A percentile compares a stretch with the other conserved stretches of the same genome.
Evolutionary conservation across 148 eudicot genomes (phyloP).

Genomic region (Nepenthes gracilis): DNA sequence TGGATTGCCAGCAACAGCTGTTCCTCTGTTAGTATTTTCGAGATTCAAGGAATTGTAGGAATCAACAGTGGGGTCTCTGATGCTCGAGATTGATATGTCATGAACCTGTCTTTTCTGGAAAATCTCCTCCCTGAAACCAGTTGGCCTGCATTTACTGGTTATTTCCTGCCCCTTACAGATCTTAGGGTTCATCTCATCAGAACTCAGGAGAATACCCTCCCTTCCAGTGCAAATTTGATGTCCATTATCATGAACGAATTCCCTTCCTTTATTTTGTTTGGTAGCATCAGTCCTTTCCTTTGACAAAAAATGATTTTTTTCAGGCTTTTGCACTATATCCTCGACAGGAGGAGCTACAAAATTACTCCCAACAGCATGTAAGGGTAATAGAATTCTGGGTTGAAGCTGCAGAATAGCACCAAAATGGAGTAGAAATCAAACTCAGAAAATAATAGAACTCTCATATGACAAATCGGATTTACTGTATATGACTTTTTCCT

Average conservation of each 20-base stretch:
- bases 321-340: conserved; percentile 13
- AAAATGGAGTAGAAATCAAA: neutral
- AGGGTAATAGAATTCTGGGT: conserved; percentile 15
- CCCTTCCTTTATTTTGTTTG: conserved; percentile 14
- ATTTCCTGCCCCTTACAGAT: conserved; percentile 17
- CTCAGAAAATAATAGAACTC: neutral
- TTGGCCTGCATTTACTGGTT: conserved; percentile 19
- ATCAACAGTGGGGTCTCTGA: conserved; percentile 13
- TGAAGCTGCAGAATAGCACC: conserved; percentile 26
- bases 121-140: conserved; percentile 9
- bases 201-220: conserved; percentile 17
- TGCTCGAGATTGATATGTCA: conserved; percentile 13
- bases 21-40: conserved; percentile 17
- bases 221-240: conserved; percentile 11
- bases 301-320: conserved; percentile 15
- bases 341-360: conserved; percentile 16
- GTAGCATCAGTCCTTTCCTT: conserved; percentile 23
- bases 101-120: conserved; percentile 20
- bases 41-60: conserved; percentile 12
- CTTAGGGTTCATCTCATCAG: conserved; percentile 22
- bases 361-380: conserved; percentile 16
- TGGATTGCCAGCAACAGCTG: conserved; percentile 25
- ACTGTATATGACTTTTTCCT: no score
- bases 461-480: no score
- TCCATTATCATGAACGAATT: conserved; percentile 8